Conservation (phyloP, 192 early-diverging fungal species). For the Tieghemiomyces parasiticus region DNA sequence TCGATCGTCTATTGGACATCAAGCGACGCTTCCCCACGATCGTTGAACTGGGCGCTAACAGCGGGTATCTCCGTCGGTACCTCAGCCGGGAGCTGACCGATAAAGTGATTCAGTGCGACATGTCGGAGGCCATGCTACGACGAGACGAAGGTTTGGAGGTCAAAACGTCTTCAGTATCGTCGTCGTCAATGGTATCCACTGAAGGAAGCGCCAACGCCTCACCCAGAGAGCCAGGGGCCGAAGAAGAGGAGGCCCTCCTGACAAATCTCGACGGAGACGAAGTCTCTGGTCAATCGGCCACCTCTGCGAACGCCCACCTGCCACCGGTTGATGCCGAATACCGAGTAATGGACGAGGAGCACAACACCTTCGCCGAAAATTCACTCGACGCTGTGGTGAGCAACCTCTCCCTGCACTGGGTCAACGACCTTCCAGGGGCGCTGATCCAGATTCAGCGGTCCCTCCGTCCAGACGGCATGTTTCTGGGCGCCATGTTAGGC, state of each 20-base stretch:
- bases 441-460: constrained; percentile 69
- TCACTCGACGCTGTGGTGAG: constrained; percentile 80
- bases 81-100: constrained; percentile 70
- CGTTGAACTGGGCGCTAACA: constrained; percentile 78
- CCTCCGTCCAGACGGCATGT: constrained; percentile 84
- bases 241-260: constrained; percentile 19
- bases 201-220: too few species aligned
- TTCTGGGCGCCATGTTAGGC: constrained; percentile 87
- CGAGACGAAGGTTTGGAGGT: too few species aligned
- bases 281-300: too few species aligned
- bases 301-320: constrained; percentile 5
- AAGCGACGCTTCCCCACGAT: constrained; percentile 73
- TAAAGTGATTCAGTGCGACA: constrained; percentile 76
- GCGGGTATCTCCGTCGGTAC: constrained; percentile 75
- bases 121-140: constrained; percentile 37
- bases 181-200: too few species aligned
- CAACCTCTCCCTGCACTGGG: constrained; percentile 82
- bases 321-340: constrained; percentile 53
- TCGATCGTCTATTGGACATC: constrained; percentile 83
- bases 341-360: constrained; percentile 73
- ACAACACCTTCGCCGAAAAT: constrained; percentile 62
- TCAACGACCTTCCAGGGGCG: constrained; percentile 84
- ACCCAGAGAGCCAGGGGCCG: too few species aligned
- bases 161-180: too few species aligned
- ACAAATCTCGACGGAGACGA: constrained; percentile 15